These are phyloP conservation scores for Aspergillus flavus DNA, from an alignment of 2,329 filamentous ascomycete genomes.

Conservation along the genomic window DNA sequence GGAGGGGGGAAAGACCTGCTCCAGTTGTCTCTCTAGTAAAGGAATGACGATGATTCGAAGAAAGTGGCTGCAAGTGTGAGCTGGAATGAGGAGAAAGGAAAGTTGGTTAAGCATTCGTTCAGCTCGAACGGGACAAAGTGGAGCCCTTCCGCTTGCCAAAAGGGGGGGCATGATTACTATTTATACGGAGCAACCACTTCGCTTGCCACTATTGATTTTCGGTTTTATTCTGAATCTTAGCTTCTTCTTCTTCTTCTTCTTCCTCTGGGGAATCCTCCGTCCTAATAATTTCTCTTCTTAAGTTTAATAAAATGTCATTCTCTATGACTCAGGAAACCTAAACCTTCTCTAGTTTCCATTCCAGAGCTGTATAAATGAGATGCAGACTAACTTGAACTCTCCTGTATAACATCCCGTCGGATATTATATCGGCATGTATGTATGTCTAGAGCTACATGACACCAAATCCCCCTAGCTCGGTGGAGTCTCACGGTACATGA, in stretches of 20 bases:
- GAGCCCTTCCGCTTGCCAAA: background rate
- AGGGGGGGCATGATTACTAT: background rate
- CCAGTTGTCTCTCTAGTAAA: background rate
- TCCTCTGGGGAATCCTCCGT: background rate
- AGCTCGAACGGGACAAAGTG: background rate
- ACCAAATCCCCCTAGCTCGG: background rate
- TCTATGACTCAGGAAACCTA: background rate
- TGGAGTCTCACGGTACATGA: background rate
- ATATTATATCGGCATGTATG: background rate
- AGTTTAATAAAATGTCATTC: background rate
- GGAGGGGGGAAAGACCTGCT: background rate
- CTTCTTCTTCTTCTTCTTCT: background rate
- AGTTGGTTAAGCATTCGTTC: background rate
- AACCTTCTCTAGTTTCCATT: background rate
- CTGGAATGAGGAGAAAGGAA: slow-evolving; percentile 2
- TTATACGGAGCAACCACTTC: background rate
- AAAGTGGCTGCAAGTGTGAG: background rate
- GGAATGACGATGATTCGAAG: slow-evolving; percentile 3
- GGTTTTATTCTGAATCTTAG: slow-evolving; percentile 4
- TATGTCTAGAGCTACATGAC: background rate
- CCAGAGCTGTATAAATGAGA: background rate
- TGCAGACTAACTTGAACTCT: background rate
- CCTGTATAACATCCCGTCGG: background rate
- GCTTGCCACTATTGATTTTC: background rate
- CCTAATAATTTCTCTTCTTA: background rate